These are phyloP conservation scores for Parsonsia alboflavescens DNA, from an alignment of 257 asterid genomes.

Conservation along the genomic window DNA sequence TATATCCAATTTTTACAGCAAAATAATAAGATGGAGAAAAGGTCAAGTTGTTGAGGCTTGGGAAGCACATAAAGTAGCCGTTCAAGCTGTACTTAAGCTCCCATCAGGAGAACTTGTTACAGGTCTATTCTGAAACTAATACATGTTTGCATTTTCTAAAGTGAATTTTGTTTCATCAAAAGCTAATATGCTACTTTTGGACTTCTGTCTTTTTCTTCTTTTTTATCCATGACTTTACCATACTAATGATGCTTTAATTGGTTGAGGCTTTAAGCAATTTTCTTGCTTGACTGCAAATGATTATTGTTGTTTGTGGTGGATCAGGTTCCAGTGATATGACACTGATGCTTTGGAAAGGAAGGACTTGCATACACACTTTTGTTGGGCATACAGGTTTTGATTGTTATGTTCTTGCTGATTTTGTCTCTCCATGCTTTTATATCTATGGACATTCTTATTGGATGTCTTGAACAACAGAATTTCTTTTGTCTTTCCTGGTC, in stretches of 20 bases:
- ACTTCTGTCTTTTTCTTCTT: not conserved
- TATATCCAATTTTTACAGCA: constrained; percentile 33
- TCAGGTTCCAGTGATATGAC: constrained; percentile 93
- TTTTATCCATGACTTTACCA: not conserved
- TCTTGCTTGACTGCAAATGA: not conserved
- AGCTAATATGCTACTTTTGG: constrained; percentile 2
- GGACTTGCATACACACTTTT: constrained; percentile 62
- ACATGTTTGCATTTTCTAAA: constrained; percentile 5
- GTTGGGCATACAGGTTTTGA: constrained; percentile 80
- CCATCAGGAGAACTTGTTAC: constrained; percentile 94
- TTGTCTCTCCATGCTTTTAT: not conserved
- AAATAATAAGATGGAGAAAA: constrained; percentile 87
- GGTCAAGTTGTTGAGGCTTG: constrained; percentile 66
- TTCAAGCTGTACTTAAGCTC: constrained; percentile 74
- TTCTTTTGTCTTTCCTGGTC: not conserved
- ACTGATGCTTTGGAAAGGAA: constrained; percentile 93
- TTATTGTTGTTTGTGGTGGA: constrained; percentile 22
- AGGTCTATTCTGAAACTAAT: constrained; percentile 35
- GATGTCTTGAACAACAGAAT: not conserved
- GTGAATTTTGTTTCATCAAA: not conserved
- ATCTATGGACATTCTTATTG: not conserved
- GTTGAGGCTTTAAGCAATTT: not conserved
- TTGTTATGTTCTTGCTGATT: constrained; percentile 7
- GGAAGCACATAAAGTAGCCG: constrained; percentile 87
- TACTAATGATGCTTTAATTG: not conserved